Evolutionary conservation across 345 rosid genomes (phyloP).

Genomic region (Cardamine occulta): DNA sequence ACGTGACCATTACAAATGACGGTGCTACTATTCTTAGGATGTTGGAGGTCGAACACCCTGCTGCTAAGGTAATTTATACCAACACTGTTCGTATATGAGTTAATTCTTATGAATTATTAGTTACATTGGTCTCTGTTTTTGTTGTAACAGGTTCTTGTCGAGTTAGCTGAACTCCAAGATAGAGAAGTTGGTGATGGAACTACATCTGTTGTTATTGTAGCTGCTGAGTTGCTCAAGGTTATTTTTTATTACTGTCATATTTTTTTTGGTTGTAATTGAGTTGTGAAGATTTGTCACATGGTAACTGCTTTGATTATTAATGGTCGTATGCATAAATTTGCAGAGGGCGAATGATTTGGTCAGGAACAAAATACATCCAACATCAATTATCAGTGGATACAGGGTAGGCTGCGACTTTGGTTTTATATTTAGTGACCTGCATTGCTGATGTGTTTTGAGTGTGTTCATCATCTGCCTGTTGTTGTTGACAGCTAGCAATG

Average conservation of each 20-base stretch:
- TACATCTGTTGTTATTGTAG: constrained; percentile 91
- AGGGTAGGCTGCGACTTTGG: constrained; percentile 56
- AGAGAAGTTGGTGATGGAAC: constrained; percentile 99
- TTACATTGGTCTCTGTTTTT: neutral
- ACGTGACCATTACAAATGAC: constrained; percentile 91
- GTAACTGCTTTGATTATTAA: constrained; percentile 19
- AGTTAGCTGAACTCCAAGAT: constrained; percentile 98
- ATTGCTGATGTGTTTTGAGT: neutral
- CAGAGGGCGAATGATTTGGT: constrained; percentile 97
- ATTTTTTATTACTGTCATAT: neutral
- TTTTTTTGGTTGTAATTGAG: neutral
- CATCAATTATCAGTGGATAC: constrained; percentile 93
- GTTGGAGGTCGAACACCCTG: constrained; percentile 97
- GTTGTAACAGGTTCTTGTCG: constrained; percentile 76
- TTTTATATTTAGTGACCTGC: neutral
- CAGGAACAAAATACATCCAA: constrained; percentile 96
- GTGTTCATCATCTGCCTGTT: neutral
- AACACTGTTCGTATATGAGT: neutral
- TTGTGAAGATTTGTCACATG: neutral
- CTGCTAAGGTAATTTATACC: constrained; percentile 72
- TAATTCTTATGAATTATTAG: neutral
- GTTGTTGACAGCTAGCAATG: constrained; percentile 83
- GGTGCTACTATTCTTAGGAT: constrained; percentile 95
- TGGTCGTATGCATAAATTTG: constrained; percentile 26
- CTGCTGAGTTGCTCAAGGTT: constrained; percentile 66